phyloP scores from a whole-genome alignment of 1,284 basidiomycete genomes.

The Cutaneotrichosporon cavernicola region DNA sequence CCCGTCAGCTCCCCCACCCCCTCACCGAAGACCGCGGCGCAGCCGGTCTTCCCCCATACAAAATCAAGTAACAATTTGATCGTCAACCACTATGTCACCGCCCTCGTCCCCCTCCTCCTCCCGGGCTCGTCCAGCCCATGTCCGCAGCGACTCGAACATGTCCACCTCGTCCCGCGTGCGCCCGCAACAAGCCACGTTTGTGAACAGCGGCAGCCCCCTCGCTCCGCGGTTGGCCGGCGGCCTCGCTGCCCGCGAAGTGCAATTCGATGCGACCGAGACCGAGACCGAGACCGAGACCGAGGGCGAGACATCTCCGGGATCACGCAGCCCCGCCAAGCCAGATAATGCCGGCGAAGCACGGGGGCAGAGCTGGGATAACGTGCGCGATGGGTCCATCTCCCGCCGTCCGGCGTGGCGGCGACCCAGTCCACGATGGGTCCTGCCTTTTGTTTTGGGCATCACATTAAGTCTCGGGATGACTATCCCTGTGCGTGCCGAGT shows the following conservation, averaged over 20 bases:
- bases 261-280: conserved; percentile 1
- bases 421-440: conserved; percentile 44
- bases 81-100: background rate
- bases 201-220: conserved; percentile 19
- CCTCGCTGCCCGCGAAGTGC: conserved; percentile 8
- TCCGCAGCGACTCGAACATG: background rate
- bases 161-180: conserved; percentile 20
- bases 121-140: background rate
- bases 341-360: background rate
- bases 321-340: no score
- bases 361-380: conserved; percentile 28
- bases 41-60: no score
- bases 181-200: conserved; percentile 36
- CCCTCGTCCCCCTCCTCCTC: background rate
- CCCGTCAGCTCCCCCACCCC: no score
- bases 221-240: conserved; percentile 2
- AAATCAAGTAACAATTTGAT: no score
- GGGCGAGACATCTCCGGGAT: background rate
- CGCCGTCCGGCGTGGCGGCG: conserved; percentile 43
- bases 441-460: conserved; percentile 43
- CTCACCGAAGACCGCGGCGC: no score
- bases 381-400: conserved; percentile 33
- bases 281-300: conserved; percentile 3
- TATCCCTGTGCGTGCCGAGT: conserved; percentile 43
- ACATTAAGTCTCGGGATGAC: conserved; percentile 46